Conservation (phyloP, 2,329 filamentous ascomycete species). For the Sordariomycetes sp. region DNA sequence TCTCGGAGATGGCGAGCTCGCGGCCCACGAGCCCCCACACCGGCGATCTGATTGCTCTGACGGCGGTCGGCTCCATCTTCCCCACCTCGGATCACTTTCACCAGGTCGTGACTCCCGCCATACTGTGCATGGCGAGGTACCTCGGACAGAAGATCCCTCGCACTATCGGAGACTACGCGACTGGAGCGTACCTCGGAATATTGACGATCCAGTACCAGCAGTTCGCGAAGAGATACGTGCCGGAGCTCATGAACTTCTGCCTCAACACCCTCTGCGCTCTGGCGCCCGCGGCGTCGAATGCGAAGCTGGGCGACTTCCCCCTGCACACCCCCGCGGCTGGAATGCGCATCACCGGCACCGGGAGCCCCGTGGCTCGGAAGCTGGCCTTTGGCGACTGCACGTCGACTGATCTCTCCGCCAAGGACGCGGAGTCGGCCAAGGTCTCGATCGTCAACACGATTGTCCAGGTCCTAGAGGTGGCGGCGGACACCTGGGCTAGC, state of each 20-base stretch:
- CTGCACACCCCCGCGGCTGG: slow-evolving; percentile 39
- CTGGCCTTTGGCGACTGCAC: slow-evolving; percentile 47
- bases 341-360: slow-evolving; percentile 33
- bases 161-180: slow-evolving; percentile 51
- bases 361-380: slow-evolving; percentile 29
- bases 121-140: slow-evolving; percentile 72
- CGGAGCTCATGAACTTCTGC: slow-evolving; percentile 74
- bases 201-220: slow-evolving; percentile 72
- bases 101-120: slow-evolving; percentile 80
- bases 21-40: slow-evolving; percentile 38
- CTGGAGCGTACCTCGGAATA: slow-evolving; percentile 67
- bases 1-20: slow-evolving; percentile 38
- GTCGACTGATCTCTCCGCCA: slow-evolving; percentile 15
- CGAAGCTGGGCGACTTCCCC: slow-evolving; percentile 43
- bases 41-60: slow-evolving; percentile 73
- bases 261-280: slow-evolving; percentile 60
- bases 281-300: slow-evolving; percentile 37
- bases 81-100: slow-evolving; percentile 97
- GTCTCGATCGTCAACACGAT: slow-evolving; percentile 49
- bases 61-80: slow-evolving; percentile 72
- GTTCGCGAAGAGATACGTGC: slow-evolving; percentile 75
- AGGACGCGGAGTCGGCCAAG: slow-evolving; percentile 26
- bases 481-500: slow-evolving; percentile 59
- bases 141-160: slow-evolving; percentile 64
- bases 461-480: slow-evolving; percentile 49